Base-by-base conservation (phyloP, 2,329 filamentous ascomycete genomes). In the Cercospora zeina region DNA sequence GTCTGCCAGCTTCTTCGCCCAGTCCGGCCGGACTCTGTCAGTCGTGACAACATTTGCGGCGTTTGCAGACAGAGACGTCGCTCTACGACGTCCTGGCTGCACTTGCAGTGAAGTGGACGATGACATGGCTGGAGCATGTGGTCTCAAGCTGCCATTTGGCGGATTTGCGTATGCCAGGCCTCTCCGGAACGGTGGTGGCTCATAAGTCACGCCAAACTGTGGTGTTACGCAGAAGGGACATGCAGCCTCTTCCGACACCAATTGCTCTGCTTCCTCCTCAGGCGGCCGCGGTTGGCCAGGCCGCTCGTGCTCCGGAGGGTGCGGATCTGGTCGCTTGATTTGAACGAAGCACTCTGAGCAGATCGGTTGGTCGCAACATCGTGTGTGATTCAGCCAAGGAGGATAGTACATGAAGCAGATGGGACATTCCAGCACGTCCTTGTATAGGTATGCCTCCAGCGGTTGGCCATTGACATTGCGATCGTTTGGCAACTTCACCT, bases 301-400 rank as follows among this genome's bases (percentile, higher is more conserved):
- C 51, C 77, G 76, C 61, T 77, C 76, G 49, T 83, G 83, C 74
- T 96, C 91, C 1, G 91, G 91, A 39, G 92, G 86, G 74, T 97
- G 91, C 9, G 92, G 93, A 67, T 99, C 93, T 3, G 92, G 88
- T 45, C 95, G 86, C 75, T 97, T 97, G 74, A 99, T 99, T 76
- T 99, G 95, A 3, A 99, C 95, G 72, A 99, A 99, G 76, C 95
- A 99, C 78, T 99, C 95, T 45, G 93, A 97, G 78, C 95, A 99
- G 65, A 99, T 97, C 5, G 90, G 83, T 74, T 99, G 95, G 70
- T 96, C 92, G 76, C 95, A 99, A 74, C 95, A 99, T 68, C 95
- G 84, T 0, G 95, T 99, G 67, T 88, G 89, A 77, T 99, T 99
- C 31, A 99, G 82, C 73, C 96, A 96, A 3, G 92, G 92, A 0